Evolutionary conservation across 2,329 filamentous ascomycete species (phyloP), one percentile per base, ranked within the genome.

Genomic region (Daldinia sp.): DNA sequence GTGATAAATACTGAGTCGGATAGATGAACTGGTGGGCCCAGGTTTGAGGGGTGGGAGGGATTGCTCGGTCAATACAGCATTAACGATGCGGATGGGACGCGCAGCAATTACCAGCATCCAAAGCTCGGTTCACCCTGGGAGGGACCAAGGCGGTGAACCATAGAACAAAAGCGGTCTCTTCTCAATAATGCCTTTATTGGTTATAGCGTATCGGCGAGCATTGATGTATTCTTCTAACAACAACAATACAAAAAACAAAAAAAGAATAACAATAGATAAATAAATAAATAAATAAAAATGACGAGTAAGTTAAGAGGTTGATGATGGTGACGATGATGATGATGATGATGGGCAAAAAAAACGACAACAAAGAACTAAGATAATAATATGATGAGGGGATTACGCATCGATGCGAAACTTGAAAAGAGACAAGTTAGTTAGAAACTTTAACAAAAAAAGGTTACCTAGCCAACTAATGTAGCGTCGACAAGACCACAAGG

Each of bases 41-140:
- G 30, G 51, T 41, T 41, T 37, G 39, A 54, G 48, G 46, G 35
- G 37, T 15, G 37, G 53, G 20, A 28, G 53, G 63, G 48, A 58
- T 59, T 67, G 63, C 28, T 63, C 61, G 57, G 51, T 67, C 64
- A 63, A 67, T 59, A 67, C 64, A 63, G 58, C 44, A 44, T 53
- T 53, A 23, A 59, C 30, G 41, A 51, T 59, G 46, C 54, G 46
- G 33, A 26, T 33, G 37, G 58, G 39, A 63, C 67, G 67, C 60
- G 67, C 64, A 67, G 55, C 33, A 69, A 59, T 37, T 37, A 68
- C 51, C 44, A 65, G 64, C 65, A 51, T 51, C 46, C 46, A 51
- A 68, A 66, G 62, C 65, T 66, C 63, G 58, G 44, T 53, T 68
- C 58, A 63, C 48, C 55, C 62, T 35, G 58, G 48, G 51, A 41